Evolutionary conservation across 805 yeast species (phyloP).

Genomic region (Candida endomychidarum): DNA sequence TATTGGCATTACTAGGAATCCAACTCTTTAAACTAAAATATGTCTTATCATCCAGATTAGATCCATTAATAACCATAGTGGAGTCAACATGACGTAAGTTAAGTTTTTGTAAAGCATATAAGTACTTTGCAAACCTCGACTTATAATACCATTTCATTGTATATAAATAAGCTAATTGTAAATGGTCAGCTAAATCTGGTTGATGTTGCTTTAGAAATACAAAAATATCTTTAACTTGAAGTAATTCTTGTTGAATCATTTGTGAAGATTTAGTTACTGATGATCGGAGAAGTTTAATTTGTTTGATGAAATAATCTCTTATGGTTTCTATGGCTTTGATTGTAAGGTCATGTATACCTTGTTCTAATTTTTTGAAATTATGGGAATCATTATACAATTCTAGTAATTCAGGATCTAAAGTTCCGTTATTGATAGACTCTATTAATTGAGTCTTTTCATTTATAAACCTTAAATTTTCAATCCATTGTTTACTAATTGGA

Average conservation of each 20-base stretch:
- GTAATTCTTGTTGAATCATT: slow-evolving; percentile 62
- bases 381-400: slow-evolving; percentile 14
- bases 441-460: slow-evolving; percentile 60
- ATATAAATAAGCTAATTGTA: slow-evolving; percentile 75
- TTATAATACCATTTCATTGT: slow-evolving; percentile 95
- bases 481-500: slow-evolving; percentile 61
- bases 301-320: slow-evolving; percentile 62
- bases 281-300: slow-evolving; percentile 66
- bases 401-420: slow-evolving; percentile 10
- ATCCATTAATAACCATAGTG: slow-evolving; percentile 53
- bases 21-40: slow-evolving; percentile 27
- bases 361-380: slow-evolving; percentile 30
- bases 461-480: slow-evolving; percentile 59
- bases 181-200: slow-evolving; percentile 64
- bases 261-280: slow-evolving; percentile 62
- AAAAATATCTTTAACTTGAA: slow-evolving; percentile 62
- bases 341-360: slow-evolving; percentile 51
- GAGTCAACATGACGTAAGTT: slow-evolving; percentile 56
- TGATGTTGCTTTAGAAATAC: slow-evolving; percentile 56
- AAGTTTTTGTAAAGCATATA: slow-evolving; percentile 67
- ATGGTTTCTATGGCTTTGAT: slow-evolving; percentile 72
- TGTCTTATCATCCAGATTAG: slow-evolving; percentile 21
- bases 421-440: slow-evolving; percentile 16
- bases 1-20: slow-evolving; percentile 13
- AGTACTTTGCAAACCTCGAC: slow-evolving; percentile 73